Conservation (phyloP, 345 rosid genomes). For the Pistacia atlantica region DNA sequence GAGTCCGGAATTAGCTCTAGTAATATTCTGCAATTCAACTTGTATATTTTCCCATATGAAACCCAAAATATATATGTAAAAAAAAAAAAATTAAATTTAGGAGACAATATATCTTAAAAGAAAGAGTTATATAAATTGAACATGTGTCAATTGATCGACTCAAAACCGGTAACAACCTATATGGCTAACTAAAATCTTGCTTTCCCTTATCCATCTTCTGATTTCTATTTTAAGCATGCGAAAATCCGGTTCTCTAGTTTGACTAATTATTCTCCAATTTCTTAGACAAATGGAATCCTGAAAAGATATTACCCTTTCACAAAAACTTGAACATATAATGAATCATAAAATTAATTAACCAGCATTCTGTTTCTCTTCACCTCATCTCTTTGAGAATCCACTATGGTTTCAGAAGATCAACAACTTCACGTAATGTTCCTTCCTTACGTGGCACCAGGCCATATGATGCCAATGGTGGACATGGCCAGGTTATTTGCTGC, state of each 20-base stretch:
- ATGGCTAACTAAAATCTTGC: too few relatives aligned
- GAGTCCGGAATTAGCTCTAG: too few relatives aligned
- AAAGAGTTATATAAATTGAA: too few relatives aligned
- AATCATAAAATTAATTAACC: too few relatives aligned
- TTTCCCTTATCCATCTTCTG: background rate
- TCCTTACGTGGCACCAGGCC: slow-evolving; percentile 22
- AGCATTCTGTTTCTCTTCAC: background rate
- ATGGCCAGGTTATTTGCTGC: slow-evolving; percentile 37
- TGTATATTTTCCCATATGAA: too few relatives aligned
- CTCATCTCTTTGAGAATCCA: slow-evolving; percentile 7
- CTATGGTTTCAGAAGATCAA: slow-evolving; percentile 23
- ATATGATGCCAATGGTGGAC: slow-evolving; percentile 42
- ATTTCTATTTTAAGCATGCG: background rate
- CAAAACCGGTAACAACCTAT: too few relatives aligned
- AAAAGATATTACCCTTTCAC: background rate
- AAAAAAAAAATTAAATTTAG: too few relatives aligned
- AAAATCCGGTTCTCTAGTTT: background rate
- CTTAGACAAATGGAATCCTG: too few relatives aligned
- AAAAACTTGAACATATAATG: background rate
- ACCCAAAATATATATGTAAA: too few relatives aligned
- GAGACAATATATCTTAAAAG: too few relatives aligned
- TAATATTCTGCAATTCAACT: too few relatives aligned
- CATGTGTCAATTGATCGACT: too few relatives aligned
- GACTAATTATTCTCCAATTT: background rate
- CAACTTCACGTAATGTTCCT: slow-evolving; percentile 38